Evolutionary conservation across 768 basidiomycete species (phyloP).

Genomic region (Exidia glandulosa): DNA sequence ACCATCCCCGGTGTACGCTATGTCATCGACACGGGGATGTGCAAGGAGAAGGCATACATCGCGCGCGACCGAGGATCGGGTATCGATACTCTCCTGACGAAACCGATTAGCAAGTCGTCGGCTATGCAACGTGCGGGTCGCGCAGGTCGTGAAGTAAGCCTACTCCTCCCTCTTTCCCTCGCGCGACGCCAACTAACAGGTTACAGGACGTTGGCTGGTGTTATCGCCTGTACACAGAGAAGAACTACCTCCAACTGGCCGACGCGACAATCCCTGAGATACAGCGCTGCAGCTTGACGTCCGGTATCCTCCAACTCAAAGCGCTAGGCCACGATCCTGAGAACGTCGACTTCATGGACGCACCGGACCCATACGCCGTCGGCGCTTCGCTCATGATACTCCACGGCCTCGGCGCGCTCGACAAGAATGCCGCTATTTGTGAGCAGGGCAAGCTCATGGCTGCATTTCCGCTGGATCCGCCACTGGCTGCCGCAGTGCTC

Average conservation of each 20-base stretch:
- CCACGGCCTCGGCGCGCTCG: conserved; percentile 70
- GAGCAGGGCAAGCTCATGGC: conserved; percentile 67
- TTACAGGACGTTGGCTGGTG: conserved; percentile 68
- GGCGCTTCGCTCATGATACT: conserved; percentile 56
- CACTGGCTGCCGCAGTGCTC: conserved; percentile 65
- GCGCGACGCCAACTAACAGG: background rate
- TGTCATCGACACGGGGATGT: conserved; percentile 92
- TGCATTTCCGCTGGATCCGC: conserved; percentile 84
- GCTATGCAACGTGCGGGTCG: conserved; percentile 93
- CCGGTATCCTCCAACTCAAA: conserved; percentile 76
- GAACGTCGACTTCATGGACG: conserved; percentile 80
- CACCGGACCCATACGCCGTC: conserved; percentile 53
- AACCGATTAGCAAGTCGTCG: conserved; percentile 78
- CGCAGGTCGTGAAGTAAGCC: conserved; percentile 79
- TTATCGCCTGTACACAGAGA: conserved; percentile 87
- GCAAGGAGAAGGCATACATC: conserved; percentile 87
- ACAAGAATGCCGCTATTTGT: conserved; percentile 38
- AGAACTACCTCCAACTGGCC: conserved; percentile 56
- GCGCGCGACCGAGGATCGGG: conserved; percentile 61
- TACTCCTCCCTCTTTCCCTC: background rate
- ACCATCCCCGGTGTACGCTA: conserved; percentile 94
- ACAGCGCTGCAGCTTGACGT: conserved; percentile 71
- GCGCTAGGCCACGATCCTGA: conserved; percentile 74
- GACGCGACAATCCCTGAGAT: conserved; percentile 79
- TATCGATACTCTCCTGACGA: conserved; percentile 76